These are phyloP conservation scores for Secale cereale DNA, from an alignment of 176 grass and related monocot genomes.

Conservation along the genomic window DNA sequence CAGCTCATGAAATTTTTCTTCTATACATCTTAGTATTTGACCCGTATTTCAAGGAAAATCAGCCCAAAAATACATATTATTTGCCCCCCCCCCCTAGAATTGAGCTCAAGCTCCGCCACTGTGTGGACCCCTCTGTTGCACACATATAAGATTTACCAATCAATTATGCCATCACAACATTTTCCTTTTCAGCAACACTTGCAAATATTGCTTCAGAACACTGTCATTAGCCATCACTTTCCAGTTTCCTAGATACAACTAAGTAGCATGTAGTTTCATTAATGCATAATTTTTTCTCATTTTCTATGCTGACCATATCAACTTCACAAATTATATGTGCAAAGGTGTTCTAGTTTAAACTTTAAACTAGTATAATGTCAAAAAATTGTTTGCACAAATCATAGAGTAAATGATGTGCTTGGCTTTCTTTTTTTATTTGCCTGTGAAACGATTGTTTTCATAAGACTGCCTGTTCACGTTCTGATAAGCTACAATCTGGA, in stretches of 20 bases:
- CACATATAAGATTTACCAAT: no score
- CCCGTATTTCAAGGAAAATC: no score
- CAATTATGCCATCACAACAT: no score
- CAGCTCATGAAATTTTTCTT: no score
- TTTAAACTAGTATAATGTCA: background rate
- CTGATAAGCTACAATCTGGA: slow-evolving; percentile 38
- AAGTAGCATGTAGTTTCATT: background rate
- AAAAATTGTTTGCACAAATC: background rate
- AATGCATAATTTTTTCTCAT: background rate
- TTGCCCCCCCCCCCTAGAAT: no score
- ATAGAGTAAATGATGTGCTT: background rate
- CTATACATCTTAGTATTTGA: no score
- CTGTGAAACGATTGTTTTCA: background rate
- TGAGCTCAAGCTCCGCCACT: no score
- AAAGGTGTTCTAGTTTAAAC: slow-evolving; percentile 1
- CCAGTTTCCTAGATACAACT: background rate
- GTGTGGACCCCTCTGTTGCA: no score
- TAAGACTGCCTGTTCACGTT: slow-evolving; percentile 4
- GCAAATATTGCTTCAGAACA: slow-evolving; percentile 12
- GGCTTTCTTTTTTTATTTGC: background rate
- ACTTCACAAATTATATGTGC: background rate
- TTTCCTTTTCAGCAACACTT: background rate
- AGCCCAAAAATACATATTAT: no score
- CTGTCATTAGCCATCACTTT: background rate
- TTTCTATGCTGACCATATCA: background rate